Evolutionary conservation across 1,284 basidiomycete genomes (phyloP), one percentile per base, ranked within the genome.

Genomic region (Trametes versicolor): DNA sequence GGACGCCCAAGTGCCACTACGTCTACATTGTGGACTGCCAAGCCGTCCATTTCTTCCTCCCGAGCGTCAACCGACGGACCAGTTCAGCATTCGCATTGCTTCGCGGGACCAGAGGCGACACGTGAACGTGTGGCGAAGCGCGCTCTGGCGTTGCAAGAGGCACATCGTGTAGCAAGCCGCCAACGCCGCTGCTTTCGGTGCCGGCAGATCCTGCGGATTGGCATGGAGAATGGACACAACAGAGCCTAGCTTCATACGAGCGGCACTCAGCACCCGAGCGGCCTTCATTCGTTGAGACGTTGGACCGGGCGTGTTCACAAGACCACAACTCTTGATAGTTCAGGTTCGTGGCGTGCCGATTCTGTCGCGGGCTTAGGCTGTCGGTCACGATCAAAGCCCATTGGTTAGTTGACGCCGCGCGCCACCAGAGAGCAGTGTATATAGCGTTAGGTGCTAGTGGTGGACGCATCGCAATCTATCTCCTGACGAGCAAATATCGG

Each of bases 271-370:
- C n/a, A n/a, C 10, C 51, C 58, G 12, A 59, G 36, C 4, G 58
- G 58, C 49, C 51, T 59, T 48, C 58, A 59, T 25, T 59, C 58
- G 47, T 51, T 21, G 58, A 50, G 19, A 52, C 49, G 17, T 59
- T 36, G 49, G 51, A 59, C 23, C 21, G 4, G 8, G 51, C 47
- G 50, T 48, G 41, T 29, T 39, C 58, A 51, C 52, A 60, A 8
- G 39, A 19, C 58, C 49, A 60, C 34, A 36, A 32, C 23, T 32
- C 27, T 13, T 49, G 58, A 36, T 60, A 48, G 39, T 41, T 17
- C 8, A 41, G 15, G 41, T 43, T 43, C 41, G 50, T 60, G 51
- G 58, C 58, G 37, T 53, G 50, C 7, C 45, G 43, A 17, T 60
- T 60, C 50, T 60, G 41, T 36, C 58, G 27, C 13, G 58, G 45